These are phyloP conservation scores for Torulaspora microellipsoides DNA, from an alignment of 805 yeast species.

Conservation along the genomic window DNA sequence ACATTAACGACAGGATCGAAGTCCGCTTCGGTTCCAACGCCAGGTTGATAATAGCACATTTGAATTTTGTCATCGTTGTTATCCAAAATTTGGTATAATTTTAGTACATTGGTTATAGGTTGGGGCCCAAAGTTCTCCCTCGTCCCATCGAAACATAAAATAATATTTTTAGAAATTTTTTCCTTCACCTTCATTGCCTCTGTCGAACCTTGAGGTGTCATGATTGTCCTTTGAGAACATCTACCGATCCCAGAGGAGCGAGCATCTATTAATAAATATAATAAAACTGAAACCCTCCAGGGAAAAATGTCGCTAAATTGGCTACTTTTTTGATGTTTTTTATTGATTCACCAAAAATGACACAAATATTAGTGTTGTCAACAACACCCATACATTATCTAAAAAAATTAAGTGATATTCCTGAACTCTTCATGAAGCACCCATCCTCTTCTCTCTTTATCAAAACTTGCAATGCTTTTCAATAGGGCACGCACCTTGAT, in stretches of 20 bases:
- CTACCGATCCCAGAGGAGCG: not conserved
- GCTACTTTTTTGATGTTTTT: too few relatives aligned
- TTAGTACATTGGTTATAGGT: conserved; percentile 52
- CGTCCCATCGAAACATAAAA: conserved; percentile 63
- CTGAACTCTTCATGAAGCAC: conserved; percentile 50
- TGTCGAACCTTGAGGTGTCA: not conserved
- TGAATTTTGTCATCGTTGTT: conserved; percentile 40
- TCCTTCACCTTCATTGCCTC: not conserved
- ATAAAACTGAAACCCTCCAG: too few relatives aligned
- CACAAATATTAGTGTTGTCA: conserved; percentile 7
- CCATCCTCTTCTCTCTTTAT: conserved; percentile 59
- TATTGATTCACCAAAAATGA: not conserved
- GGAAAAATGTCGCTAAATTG: too few relatives aligned
- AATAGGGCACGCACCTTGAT: conserved; percentile 63
- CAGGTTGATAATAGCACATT: conserved; percentile 63
- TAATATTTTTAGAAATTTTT: conserved; percentile 37
- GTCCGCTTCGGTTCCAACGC: conserved; percentile 52
- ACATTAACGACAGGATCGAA: conserved; percentile 33
- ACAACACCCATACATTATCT: conserved; percentile 6
- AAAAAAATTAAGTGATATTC: not conserved
- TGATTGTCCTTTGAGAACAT: not conserved
- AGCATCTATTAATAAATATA: too few relatives aligned
- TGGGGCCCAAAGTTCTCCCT: conserved; percentile 52
- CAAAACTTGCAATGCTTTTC: conserved; percentile 65
- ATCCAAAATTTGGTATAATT: conserved; percentile 48